Evolutionary conservation across 306 rosid genomes (phyloP).

Genomic region (Lathyrus aphaca): DNA sequence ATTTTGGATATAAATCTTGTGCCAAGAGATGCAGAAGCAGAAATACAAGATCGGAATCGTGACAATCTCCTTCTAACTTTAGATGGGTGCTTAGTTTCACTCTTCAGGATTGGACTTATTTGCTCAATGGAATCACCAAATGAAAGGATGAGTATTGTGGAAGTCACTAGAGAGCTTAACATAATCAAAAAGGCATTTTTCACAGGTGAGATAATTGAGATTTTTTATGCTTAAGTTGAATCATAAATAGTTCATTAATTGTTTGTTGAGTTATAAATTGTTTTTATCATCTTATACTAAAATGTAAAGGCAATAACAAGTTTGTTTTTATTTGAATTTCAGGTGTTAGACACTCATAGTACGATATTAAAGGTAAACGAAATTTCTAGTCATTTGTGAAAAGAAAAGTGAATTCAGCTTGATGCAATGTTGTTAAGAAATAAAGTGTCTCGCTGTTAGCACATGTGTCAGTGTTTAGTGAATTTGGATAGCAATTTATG

Average conservation of each 20-base stretch:
- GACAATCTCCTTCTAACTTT: neutral
- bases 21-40: neutral
- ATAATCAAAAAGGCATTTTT: neutral
- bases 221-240: neutral
- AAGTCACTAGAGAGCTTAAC: constrained; percentile 1
- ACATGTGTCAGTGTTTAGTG: too few species aligned
- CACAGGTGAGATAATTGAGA: neutral
- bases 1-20: neutral
- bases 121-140: constrained; percentile 9
- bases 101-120: constrained; percentile 28
- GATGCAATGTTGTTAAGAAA: neutral
- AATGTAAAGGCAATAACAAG: neutral
- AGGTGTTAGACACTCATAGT: neutral
- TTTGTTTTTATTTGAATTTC: too few species aligned
- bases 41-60: too few species aligned
- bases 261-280: too few species aligned
- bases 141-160: constrained; percentile 12
- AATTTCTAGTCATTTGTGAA: neutral
- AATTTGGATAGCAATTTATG: too few species aligned
- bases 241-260: neutral
- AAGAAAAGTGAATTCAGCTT: neutral
- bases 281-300: neutral
- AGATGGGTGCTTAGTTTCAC: constrained; percentile 26
- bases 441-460: neutral
- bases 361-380: too few species aligned